Conservation (phyloP, 176 grass and related monocot species). For the Bolboschoenus planiculmis region DNA sequence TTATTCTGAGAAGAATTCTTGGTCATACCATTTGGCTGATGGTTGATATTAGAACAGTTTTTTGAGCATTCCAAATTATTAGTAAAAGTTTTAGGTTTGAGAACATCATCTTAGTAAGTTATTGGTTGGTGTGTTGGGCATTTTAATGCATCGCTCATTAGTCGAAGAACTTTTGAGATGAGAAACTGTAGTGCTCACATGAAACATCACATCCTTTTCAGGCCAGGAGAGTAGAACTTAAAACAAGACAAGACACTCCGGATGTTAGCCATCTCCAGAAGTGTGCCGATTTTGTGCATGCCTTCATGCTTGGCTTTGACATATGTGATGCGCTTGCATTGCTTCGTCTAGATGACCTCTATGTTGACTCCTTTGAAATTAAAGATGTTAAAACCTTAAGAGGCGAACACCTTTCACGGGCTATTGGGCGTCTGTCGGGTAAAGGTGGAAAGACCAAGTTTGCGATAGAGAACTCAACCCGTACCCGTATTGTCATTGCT, state of each 20-base stretch:
- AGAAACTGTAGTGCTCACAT: background rate
- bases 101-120: background rate
- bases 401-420: conserved; percentile 81
- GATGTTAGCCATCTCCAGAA: conserved; percentile 90
- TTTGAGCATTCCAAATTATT: background rate
- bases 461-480: conserved; percentile 87
- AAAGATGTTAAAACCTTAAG: conserved; percentile 92
- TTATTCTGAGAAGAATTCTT: background rate
- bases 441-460: conserved; percentile 93
- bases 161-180: background rate
- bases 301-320: conserved; percentile 94
- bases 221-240: conserved; percentile 82
- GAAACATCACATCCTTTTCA: background rate
- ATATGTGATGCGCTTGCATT: conserved; percentile 55
- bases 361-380: conserved; percentile 91
- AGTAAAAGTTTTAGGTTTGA: background rate
- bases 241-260: conserved; percentile 68
- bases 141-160: background rate
- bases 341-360: conserved; percentile 70
- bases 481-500: conserved; percentile 79
- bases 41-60: background rate
- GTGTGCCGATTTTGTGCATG: conserved; percentile 67
- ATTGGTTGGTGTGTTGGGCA: background rate
- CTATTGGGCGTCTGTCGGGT: conserved; percentile 77
- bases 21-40: background rate